These are phyloP conservation scores for Allantophomopsis cytisporea DNA, from an alignment of 2,329 filamentous ascomycete species.

Conservation along the genomic window DNA sequence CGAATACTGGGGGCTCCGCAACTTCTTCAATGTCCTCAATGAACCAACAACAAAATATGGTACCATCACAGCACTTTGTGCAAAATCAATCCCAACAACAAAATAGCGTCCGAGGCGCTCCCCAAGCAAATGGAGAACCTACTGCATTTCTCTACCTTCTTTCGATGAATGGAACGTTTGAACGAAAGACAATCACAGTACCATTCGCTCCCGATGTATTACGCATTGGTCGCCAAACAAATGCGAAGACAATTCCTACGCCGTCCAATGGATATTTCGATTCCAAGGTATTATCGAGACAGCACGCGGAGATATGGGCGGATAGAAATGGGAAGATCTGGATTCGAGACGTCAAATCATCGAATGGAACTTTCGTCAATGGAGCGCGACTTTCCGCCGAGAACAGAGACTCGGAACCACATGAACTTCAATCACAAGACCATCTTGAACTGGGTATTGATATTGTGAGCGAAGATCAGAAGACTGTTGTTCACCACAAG, in stretches of 20 bases:
- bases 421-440: constrained; percentile 83
- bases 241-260: constrained; percentile 88
- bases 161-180: constrained; percentile 91
- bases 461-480: constrained; percentile 97
- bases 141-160: constrained; percentile 74
- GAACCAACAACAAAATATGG: constrained; percentile 40
- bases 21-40: constrained; percentile 49
- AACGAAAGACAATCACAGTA: constrained; percentile 89
- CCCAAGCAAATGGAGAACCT: constrained; percentile 28
- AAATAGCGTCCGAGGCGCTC: constrained; percentile 37
- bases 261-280: constrained; percentile 92
- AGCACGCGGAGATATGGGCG: constrained; percentile 94
- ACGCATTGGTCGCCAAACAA: constrained; percentile 90
- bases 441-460: constrained; percentile 93
- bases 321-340: constrained; percentile 76
- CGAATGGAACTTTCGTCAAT: constrained; percentile 97
- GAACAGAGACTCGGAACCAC: constrained; percentile 90
- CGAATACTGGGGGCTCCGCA: constrained; percentile 42
- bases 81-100: constrained; percentile 41
- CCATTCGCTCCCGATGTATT: constrained; percentile 90
- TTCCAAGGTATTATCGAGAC: constrained; percentile 90
- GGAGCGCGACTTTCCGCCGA: constrained; percentile 80
- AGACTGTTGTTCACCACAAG: constrained; percentile 96
- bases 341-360: constrained; percentile 96
- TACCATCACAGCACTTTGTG: constrained; percentile 55